Conservation (phyloP, 352 stramenopile genomes). For the Discostella stelligera region DNA sequence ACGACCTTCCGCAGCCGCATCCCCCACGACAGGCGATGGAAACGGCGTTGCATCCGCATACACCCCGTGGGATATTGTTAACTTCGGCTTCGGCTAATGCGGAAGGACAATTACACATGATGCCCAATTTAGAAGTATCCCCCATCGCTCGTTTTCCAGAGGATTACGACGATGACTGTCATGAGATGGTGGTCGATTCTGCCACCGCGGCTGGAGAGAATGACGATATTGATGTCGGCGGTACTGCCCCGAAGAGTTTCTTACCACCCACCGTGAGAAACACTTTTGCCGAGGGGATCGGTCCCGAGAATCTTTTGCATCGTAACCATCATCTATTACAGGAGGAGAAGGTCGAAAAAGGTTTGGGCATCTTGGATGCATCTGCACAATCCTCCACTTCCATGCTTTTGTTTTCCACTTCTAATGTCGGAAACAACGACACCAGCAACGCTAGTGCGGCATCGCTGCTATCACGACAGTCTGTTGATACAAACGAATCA, state of each 20-base stretch:
- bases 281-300: not conserved
- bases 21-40: slow-evolving; percentile 2
- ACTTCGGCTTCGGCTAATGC: slow-evolving; percentile 8
- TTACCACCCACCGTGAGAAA: not conserved
- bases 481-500: slow-evolving; percentile 5
- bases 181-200: slow-evolving; percentile 23
- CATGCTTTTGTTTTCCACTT: not conserved
- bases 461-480: not conserved
- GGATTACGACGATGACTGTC: slow-evolving; percentile 22
- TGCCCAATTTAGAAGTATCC: slow-evolving; percentile 44
- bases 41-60: slow-evolving; percentile 29
- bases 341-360: slow-evolving; percentile 5
- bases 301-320: not conserved
- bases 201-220: slow-evolving; percentile 3
- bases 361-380: slow-evolving; percentile 7
- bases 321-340: slow-evolving; percentile 10
- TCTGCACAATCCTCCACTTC: slow-evolving; percentile 11
- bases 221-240: slow-evolving; percentile 18
- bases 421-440: not conserved
- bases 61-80: slow-evolving; percentile 15
- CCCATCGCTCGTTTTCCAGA: slow-evolving; percentile 38
- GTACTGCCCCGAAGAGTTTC: not conserved
- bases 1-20: not conserved
- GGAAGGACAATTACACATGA: slow-evolving; percentile 32
- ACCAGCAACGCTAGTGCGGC: slow-evolving; percentile 1